Base-by-base conservation (phyloP, 1,284 basidiomycete genomes). In the Mycosarcoma maydis region DNA sequence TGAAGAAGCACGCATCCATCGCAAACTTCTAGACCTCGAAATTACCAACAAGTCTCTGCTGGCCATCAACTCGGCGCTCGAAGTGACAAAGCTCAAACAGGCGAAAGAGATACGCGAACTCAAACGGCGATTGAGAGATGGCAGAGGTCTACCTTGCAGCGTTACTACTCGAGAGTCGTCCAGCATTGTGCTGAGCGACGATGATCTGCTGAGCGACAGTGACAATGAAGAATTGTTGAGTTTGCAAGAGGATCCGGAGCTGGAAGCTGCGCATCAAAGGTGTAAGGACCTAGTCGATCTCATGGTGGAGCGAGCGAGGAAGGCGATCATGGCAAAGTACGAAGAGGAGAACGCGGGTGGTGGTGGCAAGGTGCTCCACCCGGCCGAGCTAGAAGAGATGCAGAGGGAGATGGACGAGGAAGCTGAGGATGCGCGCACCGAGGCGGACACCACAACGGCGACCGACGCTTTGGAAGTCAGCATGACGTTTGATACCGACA, bases 21-120 rank as follows among this genome's bases (percentile, higher is more conserved):
- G 78, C 61, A 78, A 78, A 78, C 78, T 84, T 20, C 73, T 83
- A 10, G 84, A 84, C 52, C 73, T 84, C 7, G 83, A 84, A 52
- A 84, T 84, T 54, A 77, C 82, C 19, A 84, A 84, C 72, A 75
- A 77, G 36, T 82, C 80, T n/a, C 73, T 84, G 16, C 46, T 84
- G 42, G 78, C 79, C 8, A 83, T 84, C 78, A 84, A 84, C 65
- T 75, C 82, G 6, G 73, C 79, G 9, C 73, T 84, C 36, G 84
- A 84, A 41, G 73, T 77, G 10, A 73, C 75, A 19, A 83, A 83
- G 64, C 55, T 81, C 11, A 82, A 83, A 60, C 82, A 84, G 46
- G 67, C 74, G 4, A 64, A 59, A 20, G 84, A 84, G 56, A 80
- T 84, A 6, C 73, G 83, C 16, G 76, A 80, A 33, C 68, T 80